These are phyloP conservation scores for Vachellia collinsii DNA, from an alignment of 306 rosid species.

Conservation along the genomic window DNA sequence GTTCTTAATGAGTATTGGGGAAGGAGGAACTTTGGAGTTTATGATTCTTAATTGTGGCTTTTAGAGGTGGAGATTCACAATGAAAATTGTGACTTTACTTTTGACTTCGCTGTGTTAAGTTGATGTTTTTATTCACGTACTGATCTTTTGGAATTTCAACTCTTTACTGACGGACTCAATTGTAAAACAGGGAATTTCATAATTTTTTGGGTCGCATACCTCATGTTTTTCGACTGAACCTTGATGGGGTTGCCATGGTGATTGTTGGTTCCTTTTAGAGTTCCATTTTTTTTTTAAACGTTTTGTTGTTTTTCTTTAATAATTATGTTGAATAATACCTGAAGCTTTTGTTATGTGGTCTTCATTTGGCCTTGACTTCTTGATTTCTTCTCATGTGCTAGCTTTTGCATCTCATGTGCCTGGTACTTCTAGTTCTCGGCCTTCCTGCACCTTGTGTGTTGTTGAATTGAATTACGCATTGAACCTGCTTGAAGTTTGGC, in stretches of 20 bases:
- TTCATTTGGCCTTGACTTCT: not conserved
- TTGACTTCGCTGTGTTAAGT: not conserved
- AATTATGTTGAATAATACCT: not conserved
- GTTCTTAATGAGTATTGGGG: not conserved
- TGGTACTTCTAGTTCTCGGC: not conserved
- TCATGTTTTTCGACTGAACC: not conserved
- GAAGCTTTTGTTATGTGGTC: not conserved
- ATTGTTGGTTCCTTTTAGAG: not conserved
- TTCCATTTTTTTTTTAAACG: not conserved
- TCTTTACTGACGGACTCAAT: conserved; percentile 1
- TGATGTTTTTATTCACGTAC: not conserved
- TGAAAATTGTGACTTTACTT: not conserved
- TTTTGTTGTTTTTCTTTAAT: not conserved
- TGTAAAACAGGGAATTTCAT: conserved; percentile 9
- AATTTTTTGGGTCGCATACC: not conserved
- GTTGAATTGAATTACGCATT: conserved; percentile 21
- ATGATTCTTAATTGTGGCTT: not conserved
- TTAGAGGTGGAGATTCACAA: not conserved
- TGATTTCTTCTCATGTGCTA: conserved; percentile 5
- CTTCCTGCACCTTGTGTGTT: not conserved
- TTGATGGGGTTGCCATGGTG: not conserved
- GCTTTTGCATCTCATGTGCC: not conserved
- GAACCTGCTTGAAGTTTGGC: conserved; percentile 16
- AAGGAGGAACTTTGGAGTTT: not conserved
- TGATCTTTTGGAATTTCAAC: not conserved